These are phyloP conservation scores for Bidens hawaiensis DNA, from an alignment of 140 eudicot genomes.

Conservation along the genomic window DNA sequence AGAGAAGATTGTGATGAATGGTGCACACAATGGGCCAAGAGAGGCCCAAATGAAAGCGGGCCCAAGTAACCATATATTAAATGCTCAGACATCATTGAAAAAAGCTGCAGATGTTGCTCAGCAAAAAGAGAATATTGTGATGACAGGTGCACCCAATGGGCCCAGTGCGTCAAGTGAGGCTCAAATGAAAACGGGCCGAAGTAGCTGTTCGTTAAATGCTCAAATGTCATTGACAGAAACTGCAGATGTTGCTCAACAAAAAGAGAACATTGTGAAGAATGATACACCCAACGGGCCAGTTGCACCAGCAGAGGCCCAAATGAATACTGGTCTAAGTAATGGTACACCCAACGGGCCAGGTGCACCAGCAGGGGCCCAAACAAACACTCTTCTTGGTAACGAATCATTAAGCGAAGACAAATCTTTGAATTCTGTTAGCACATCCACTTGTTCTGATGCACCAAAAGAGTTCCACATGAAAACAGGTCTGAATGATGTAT, in stretches of 20 bases:
- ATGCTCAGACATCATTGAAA: conserved; percentile 24
- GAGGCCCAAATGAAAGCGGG: conserved; percentile 14
- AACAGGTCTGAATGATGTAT: background rate
- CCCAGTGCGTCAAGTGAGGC: conserved; percentile 16
- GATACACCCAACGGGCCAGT: too few relatives aligned
- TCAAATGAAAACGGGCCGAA: conserved; percentile 8
- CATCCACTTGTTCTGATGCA: too few relatives aligned
- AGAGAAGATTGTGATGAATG: conserved; percentile 34
- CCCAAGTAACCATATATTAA: conserved; percentile 9
- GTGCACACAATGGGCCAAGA: conserved; percentile 17
- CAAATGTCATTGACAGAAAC: background rate
- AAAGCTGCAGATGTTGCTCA: conserved; percentile 32
- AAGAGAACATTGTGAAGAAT: too few relatives aligned
- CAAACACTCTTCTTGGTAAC: too few relatives aligned
- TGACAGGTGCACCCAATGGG: conserved; percentile 22
- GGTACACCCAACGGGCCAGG: background rate
- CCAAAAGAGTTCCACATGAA: conserved; percentile 22
- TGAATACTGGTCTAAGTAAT: too few relatives aligned
- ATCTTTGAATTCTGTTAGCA: too few relatives aligned
- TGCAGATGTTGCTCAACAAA: too few relatives aligned
- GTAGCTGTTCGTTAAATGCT: conserved; percentile 13
- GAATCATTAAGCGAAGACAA: too few relatives aligned
- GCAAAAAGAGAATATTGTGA: conserved; percentile 32
- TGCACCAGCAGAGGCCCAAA: too few relatives aligned
- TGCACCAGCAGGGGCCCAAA: background rate